Percentiles rank a stretch among this genome's conserved stretches.
Conservation (phyloP, 169 alveolate genomes). For the Babesia sp. region DNA sequence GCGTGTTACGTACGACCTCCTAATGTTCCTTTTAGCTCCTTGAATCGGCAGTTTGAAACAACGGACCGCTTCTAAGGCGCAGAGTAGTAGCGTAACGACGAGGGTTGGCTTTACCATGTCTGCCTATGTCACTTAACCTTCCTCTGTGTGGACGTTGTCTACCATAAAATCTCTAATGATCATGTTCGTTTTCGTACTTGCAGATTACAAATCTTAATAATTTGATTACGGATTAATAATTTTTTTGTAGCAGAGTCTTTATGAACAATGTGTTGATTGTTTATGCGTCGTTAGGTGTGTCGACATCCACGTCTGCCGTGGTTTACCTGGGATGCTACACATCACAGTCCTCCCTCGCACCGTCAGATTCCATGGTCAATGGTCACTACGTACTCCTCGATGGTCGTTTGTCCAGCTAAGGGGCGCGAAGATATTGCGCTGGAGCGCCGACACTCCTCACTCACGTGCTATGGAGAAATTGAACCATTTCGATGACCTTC, state of each 20-base stretch:
- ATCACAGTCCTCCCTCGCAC: not conserved
- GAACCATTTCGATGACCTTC: slow-evolving; percentile 63
- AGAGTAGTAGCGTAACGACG: not conserved
- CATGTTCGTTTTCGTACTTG: no score
- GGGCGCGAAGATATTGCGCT: slow-evolving; percentile 56
- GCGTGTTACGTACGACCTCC: not conserved
- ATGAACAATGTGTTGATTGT: not conserved
- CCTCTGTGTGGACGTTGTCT: no score
- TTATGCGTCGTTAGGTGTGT: not conserved
- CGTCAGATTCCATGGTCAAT: not conserved
- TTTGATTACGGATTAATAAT: no score
- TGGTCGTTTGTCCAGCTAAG: slow-evolving; percentile 16
- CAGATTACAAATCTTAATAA: no score
- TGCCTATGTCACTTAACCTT: no score
- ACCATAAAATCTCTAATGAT: no score
- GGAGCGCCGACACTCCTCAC: slow-evolving; percentile 68
- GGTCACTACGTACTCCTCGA: not conserved
- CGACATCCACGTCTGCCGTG: slow-evolving; percentile 2
- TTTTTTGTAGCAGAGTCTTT: not conserved
- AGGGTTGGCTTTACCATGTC: not conserved
- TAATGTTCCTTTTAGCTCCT: no score
- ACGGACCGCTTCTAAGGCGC: not conserved
- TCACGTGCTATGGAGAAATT: slow-evolving; percentile 57
- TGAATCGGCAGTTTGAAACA: slow-evolving; percentile 7
- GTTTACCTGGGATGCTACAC: slow-evolving; percentile 18